Conservation (phyloP, 2,329 filamentous ascomycete species). For the Fusarium bactridioides region DNA sequence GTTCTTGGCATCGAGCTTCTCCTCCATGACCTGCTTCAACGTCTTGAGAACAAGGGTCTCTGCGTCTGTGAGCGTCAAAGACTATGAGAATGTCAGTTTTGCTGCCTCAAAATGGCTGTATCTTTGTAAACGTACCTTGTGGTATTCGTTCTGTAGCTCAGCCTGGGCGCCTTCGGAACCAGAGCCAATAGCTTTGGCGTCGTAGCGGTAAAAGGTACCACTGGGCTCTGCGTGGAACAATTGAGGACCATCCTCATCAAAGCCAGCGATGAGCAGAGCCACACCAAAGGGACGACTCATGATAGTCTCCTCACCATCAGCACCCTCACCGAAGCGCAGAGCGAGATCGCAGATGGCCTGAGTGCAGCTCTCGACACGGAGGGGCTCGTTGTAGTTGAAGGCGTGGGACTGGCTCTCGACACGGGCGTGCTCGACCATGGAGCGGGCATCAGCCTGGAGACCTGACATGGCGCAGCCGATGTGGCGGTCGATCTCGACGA, state of each 20-base stretch:
- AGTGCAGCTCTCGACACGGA: constrained; percentile 96
- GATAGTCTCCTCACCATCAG: constrained; percentile 97
- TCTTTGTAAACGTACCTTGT: constrained; percentile 67
- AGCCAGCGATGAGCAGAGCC: constrained; percentile 93
- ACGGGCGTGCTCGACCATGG: constrained; percentile 97
- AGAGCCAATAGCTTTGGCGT: constrained; percentile 97
- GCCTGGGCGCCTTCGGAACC: constrained; percentile 97
- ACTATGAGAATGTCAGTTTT: constrained; percentile 55
- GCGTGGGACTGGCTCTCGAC: constrained; percentile 97
- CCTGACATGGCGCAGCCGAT: constrained; percentile 99
- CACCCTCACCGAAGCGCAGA: constrained; percentile 94
- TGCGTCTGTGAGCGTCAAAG: constrained; percentile 88
- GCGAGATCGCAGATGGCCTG: constrained; percentile 98
- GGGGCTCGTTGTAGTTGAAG: constrained; percentile 96
- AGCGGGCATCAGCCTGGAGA: constrained; percentile 94
- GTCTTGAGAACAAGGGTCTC: constrained; percentile 97
- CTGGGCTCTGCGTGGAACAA: constrained; percentile 98
- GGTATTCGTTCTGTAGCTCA: constrained; percentile 98
- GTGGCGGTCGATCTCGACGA: constrained; percentile 98
- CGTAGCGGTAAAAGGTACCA: constrained; percentile 98
- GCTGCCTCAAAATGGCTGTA: not conserved
- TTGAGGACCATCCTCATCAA: constrained; percentile 95
- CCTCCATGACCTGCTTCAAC: constrained; percentile 99
- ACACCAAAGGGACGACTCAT: constrained; percentile 98
- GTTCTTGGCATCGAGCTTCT: constrained; percentile 99